These are phyloP conservation scores for Triangularia setosa DNA, from an alignment of 2,329 filamentous ascomycete species.

Conservation along the genomic window DNA sequence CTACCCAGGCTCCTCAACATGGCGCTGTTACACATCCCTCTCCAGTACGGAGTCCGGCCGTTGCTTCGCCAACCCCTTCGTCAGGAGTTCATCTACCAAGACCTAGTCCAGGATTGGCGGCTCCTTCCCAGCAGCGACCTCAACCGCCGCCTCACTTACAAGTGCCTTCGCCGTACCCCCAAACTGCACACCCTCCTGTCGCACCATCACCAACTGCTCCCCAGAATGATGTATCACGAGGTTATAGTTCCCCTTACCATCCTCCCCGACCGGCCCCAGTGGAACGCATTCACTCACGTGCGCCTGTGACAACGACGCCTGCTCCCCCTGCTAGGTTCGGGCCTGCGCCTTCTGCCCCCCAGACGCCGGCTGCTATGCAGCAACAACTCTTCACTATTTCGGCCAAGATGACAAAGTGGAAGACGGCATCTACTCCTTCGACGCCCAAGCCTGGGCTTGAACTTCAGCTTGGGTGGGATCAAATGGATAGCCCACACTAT, in stretches of 20 bases:
- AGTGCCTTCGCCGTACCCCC: constrained; percentile 17
- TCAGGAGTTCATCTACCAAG: constrained; percentile 23
- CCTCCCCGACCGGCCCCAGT: constrained; percentile 24
- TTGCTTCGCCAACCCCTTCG: constrained; percentile 20
- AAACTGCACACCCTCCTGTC: constrained; percentile 3
- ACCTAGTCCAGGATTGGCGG: constrained; percentile 11
- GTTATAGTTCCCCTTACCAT: constrained; percentile 30
- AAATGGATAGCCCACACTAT: constrained; percentile 49
- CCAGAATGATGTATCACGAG: constrained; percentile 12
- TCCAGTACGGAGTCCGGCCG: constrained; percentile 5
- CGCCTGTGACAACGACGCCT: constrained; percentile 14
- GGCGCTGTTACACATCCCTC: constrained; percentile 20
- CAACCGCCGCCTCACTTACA: constrained; percentile 17
- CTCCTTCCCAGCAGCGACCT: constrained; percentile 20
- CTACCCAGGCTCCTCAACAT: constrained; percentile 20
- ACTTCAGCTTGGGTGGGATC: constrained; percentile 25
- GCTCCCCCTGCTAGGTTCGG: constrained; percentile 32
- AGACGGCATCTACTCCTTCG: constrained; percentile 51
- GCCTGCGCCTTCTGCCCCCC: constrained; percentile 17
- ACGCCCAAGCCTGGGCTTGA: constrained; percentile 45
- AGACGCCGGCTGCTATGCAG: constrained; percentile 21
- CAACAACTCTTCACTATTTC: constrained; percentile 4
- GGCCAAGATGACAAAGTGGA: constrained; percentile 56
- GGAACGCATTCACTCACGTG: constrained; percentile 24
- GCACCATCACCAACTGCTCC: constrained; percentile 6